These are phyloP conservation scores for Ganoderma leucocontextum DNA, from an alignment of 1,284 basidiomycete genomes.

Conservation along the genomic window DNA sequence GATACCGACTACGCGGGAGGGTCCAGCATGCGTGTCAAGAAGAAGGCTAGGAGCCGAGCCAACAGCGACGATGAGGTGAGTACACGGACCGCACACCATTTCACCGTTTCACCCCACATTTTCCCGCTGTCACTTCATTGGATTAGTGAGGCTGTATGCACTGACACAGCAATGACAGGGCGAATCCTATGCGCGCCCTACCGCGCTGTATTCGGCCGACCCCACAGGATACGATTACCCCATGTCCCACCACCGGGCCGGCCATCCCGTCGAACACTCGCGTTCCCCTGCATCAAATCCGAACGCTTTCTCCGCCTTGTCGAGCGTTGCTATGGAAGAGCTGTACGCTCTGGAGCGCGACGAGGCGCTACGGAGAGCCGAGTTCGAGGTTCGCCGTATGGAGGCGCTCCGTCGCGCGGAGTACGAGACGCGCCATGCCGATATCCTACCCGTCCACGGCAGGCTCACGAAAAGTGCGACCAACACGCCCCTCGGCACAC, in stretches of 20 bases:
- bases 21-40: conserved; percentile 51
- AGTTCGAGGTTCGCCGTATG: conserved; percentile 84
- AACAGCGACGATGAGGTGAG: conserved; percentile 83
- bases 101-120: conserved; percentile 11
- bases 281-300: conserved; percentile 44
- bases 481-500: conserved; percentile 70
- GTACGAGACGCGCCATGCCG: conserved; percentile 68
- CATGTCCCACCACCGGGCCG: conserved; percentile 35
- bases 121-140: neutral
- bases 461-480: conserved; percentile 70
- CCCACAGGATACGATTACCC: conserved; percentile 46
- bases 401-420: conserved; percentile 86
- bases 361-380: conserved; percentile 84
- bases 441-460: conserved; percentile 56
- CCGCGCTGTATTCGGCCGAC: conserved; percentile 60
- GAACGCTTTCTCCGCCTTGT: conserved; percentile 78
- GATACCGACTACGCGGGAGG: conserved; percentile 30
- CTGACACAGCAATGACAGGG: conserved; percentile 46
- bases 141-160: conserved; percentile 3
- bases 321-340: conserved; percentile 86
- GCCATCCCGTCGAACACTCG: conserved; percentile 33
- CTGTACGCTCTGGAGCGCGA: conserved; percentile 86
- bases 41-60: conserved; percentile 79
- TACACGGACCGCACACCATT: conserved; percentile 22
- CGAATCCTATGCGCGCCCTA: conserved; percentile 76